These are phyloP conservation scores for Penicillium crustosum DNA, from an alignment of 2,329 filamentous ascomycete species.

Conservation along the genomic window DNA sequence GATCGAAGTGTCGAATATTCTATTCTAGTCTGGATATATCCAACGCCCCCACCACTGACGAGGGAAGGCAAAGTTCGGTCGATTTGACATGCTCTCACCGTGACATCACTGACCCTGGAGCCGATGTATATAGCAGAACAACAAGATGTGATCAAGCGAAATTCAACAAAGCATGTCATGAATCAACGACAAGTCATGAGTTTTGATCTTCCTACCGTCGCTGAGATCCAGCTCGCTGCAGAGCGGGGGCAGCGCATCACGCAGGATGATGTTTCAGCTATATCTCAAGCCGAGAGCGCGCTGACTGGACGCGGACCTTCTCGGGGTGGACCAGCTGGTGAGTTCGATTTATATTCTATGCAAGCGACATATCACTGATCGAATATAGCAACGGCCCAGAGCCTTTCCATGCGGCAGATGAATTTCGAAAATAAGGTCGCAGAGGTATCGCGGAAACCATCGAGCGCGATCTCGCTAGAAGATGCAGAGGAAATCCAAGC, in stretches of 20 bases:
- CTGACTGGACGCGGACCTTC: slow-evolving; percentile 33
- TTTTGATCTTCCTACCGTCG: slow-evolving; percentile 31
- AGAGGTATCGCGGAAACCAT: slow-evolving; percentile 34
- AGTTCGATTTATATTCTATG: background rate
- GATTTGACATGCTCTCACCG: slow-evolving; percentile 21
- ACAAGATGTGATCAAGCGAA: background rate
- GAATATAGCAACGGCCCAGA: slow-evolving; percentile 33
- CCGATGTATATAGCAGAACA: slow-evolving; percentile 13
- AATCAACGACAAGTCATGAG: slow-evolving; percentile 10
- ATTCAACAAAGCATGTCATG: background rate
- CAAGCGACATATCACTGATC: background rate
- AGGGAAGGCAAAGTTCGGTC: slow-evolving; percentile 13
- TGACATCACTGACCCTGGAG: slow-evolving; percentile 27
- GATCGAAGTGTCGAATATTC: slow-evolving; percentile 5
- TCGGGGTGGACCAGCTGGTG: slow-evolving; percentile 36
- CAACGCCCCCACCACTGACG: slow-evolving; percentile 23
- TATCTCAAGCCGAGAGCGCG: slow-evolving; percentile 35
- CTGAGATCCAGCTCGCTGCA: slow-evolving; percentile 33
- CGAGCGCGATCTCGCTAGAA: slow-evolving; percentile 33
- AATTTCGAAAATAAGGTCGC: slow-evolving; percentile 36
- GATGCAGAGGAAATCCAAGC: slow-evolving; percentile 36
- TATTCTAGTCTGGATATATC: background rate
- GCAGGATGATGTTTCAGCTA: slow-evolving; percentile 33
- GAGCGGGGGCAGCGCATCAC: slow-evolving; percentile 36
- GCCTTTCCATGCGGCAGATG: slow-evolving; percentile 35